A percentile compares a stretch with the other conserved stretches of the same genome.
Evolutionary conservation across 2,329 filamentous ascomycete genomes (phyloP).

Genomic region (Aspergillus piperis): DNA sequence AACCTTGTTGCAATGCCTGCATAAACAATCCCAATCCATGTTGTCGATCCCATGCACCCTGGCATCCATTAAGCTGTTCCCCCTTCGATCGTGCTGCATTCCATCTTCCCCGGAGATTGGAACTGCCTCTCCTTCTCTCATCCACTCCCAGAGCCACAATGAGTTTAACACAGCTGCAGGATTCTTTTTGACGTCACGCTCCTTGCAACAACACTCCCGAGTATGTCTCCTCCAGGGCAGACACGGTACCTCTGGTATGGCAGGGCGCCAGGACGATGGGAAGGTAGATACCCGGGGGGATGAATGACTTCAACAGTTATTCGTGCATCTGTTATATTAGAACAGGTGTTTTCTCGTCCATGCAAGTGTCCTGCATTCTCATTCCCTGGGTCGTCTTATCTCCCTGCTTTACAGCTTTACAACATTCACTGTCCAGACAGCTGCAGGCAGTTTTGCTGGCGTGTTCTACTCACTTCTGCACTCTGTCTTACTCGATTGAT

Average conservation of each 20-base stretch:
- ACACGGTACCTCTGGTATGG: conserved; percentile 11
- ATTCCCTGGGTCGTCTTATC: background rate
- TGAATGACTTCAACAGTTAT: background rate
- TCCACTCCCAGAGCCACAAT: background rate
- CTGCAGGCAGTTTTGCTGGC: background rate
- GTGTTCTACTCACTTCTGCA: background rate
- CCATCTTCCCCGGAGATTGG: conserved; percentile 6
- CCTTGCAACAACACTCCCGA: background rate
- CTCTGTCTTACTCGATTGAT: background rate
- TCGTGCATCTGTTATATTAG: background rate
- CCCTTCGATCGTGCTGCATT: conserved; percentile 8
- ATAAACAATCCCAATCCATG: conserved; percentile 2
- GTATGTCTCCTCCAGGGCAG: conserved; percentile 10
- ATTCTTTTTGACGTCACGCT: conserved; percentile 16
- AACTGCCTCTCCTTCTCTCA: background rate
- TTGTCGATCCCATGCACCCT: background rate
- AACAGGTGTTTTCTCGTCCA: background rate
- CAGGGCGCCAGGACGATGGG: conserved; percentile 7
- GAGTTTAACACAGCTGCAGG: background rate
- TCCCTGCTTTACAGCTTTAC: background rate
- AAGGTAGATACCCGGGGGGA: background rate
- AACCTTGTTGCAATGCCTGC: background rate
- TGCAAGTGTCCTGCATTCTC: background rate
- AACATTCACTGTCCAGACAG: background rate
- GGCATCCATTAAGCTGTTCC: background rate